Evolutionary conservation across 108 stramenopile genomes (phyloP).

Genomic region (Pseudonitzschia multiseries): DNA sequence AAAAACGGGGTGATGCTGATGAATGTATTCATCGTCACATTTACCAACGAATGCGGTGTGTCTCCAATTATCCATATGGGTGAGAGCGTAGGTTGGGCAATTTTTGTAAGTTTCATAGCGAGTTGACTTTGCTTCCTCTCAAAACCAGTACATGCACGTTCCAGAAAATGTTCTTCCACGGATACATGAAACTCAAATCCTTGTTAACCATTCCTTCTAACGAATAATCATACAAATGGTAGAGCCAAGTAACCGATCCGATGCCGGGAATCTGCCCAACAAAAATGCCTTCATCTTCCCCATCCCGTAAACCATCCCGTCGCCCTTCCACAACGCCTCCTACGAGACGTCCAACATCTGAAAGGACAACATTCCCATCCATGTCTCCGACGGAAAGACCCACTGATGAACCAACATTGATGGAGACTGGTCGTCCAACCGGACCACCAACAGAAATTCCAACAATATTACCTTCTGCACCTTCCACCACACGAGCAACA

Average conservation of each 20-base stretch:
- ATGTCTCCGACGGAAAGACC: neutral
- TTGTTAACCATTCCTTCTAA: neutral
- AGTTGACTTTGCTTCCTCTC: neutral
- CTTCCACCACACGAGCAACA: neutral
- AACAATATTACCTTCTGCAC: neutral
- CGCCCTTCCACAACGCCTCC: neutral
- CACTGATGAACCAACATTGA: slow-evolving; percentile 6
- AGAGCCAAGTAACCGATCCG: neutral
- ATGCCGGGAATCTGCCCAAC: neutral
- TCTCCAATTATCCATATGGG: slow-evolving; percentile 35
- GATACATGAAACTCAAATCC: neutral
- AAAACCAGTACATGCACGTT: neutral
- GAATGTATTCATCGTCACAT: slow-evolving; percentile 33
- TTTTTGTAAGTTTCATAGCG: slow-evolving; percentile 33
- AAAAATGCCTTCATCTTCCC: neutral
- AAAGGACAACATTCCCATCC: neutral
- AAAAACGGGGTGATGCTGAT: slow-evolving; percentile 20
- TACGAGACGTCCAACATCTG: neutral
- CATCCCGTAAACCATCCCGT: neutral
- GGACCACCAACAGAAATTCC: neutral
- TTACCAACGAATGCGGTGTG: slow-evolving; percentile 31
- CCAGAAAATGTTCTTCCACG: neutral
- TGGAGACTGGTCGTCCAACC: no score
- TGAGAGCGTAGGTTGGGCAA: slow-evolving; percentile 35
- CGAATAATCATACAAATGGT: neutral